Evolutionary conservation across 2,329 filamentous ascomycete genomes (phyloP), one percentile per base, ranked within the genome.

Genomic region (Colletotrichum gigasporum): DNA sequence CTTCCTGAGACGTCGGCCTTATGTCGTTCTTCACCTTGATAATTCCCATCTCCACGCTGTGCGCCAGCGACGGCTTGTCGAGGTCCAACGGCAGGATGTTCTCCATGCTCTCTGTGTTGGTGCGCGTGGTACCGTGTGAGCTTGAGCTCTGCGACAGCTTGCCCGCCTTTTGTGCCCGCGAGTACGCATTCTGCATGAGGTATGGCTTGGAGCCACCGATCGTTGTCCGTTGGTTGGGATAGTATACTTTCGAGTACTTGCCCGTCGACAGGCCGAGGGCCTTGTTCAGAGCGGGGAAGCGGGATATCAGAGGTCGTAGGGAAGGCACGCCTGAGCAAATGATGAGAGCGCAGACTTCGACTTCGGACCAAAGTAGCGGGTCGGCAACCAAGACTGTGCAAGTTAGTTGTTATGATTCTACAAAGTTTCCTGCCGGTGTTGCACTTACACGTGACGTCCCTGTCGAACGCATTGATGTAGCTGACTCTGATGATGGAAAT

Each of bases 251-350:
- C 5, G 62, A 65, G 22, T 48, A 44, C 14, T 65, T 65, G 16
- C 56, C 65, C 8, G 65, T 63, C 11, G 73, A 74, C 4, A 76
- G 58, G 4, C 73, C 73, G 20, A 76, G 68, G 9, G 70, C 67
- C 35, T 66, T 72, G 60, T 71, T 74, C 52, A 75, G 68, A 28
- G 67, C 69, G 2, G 72, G 74, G 22, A 73, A 69, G 63, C 69
- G 71, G 7, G 71, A 66, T n/a, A 71, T 66, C 18, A 75, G 64
- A 30, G 73, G 72, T 44, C 72, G 69, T 6, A 76, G 58, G 5
- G 73, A 75, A 3, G 72, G 74, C 22, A 76, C 73, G 45, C 70
- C 74, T 5, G 74, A 73, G 66, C 73, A 76, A 18, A 74, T 67
- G 8, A 78, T 68, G 3, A 77, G 70, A n/a, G 71, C 66, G 48